A percentile compares a stretch with the other conserved stretches of the same genome.
These are phyloP conservation scores for Galium porrigens DNA, from an alignment of 305 asterid species.

Conservation along the genomic window DNA sequence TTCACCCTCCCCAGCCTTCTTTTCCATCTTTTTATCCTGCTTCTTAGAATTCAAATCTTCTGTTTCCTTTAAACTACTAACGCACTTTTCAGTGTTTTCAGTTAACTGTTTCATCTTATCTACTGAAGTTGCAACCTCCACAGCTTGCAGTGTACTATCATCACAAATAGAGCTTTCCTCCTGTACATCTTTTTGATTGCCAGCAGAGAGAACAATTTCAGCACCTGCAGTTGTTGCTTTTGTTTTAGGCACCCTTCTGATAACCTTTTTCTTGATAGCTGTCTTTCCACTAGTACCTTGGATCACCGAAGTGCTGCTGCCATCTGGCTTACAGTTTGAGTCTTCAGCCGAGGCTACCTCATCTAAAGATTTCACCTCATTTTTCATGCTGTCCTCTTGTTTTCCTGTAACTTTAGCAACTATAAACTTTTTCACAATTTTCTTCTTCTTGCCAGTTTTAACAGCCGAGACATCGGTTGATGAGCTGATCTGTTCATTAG, in stretches of 20 bases:
- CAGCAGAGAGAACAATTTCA: slow-evolving; percentile 21
- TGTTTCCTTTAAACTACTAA: slow-evolving; percentile 20
- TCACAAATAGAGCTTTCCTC: slow-evolving; percentile 23
- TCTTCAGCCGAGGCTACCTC: slow-evolving; percentile 33
- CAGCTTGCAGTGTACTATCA: slow-evolving; percentile 6
- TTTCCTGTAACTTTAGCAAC: slow-evolving; percentile 22
- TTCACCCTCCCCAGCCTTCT: slow-evolving; percentile 22
- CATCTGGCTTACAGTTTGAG: slow-evolving; percentile 28
- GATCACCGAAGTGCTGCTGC: slow-evolving; percentile 19
- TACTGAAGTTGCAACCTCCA: slow-evolving; percentile 26
- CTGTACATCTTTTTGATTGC: slow-evolving; percentile 24
- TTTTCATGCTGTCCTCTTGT: slow-evolving; percentile 23
- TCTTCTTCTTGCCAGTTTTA: slow-evolving; percentile 56
- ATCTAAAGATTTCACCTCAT: slow-evolving; percentile 28
- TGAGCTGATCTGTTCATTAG: slow-evolving; percentile 33
- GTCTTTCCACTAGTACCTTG: slow-evolving; percentile 39
- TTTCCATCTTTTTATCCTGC: slow-evolving; percentile 30
- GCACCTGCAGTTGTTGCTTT: slow-evolving; percentile 37
- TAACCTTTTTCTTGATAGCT: slow-evolving; percentile 53
- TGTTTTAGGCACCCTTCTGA: slow-evolving; percentile 57
- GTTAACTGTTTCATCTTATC: slow-evolving; percentile 22
- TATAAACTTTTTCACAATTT: slow-evolving; percentile 34
- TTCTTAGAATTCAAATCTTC: slow-evolving; percentile 14
- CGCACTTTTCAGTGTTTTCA: slow-evolving; percentile 21
- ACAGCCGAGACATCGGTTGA: slow-evolving; percentile 32